phyloP scores from a whole-genome alignment of 2,329 filamentous ascomycete genomes.

The Cercospora sp. region DNA sequence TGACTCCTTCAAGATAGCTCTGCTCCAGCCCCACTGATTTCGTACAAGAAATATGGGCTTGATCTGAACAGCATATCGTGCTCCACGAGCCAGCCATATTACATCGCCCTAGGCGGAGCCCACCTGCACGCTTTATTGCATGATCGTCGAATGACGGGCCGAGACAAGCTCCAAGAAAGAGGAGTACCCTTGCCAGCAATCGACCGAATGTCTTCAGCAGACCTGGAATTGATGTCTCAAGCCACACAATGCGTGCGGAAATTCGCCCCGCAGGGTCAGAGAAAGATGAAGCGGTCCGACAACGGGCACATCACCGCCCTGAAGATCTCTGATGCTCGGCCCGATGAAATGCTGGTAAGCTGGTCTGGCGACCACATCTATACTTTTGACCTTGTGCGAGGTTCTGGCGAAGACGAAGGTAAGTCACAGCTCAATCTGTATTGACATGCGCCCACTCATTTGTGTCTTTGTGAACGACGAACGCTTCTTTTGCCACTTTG shows the following conservation, averaged over 20 bases:
- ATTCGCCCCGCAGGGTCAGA: slow-evolving; percentile 63
- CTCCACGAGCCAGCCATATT: slow-evolving; percentile 66
- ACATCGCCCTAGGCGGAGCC: slow-evolving; percentile 68
- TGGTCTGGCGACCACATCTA: slow-evolving; percentile 64
- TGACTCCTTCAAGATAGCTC: slow-evolving; percentile 49
- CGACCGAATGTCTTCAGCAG: slow-evolving; percentile 44
- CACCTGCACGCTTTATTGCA: slow-evolving; percentile 69
- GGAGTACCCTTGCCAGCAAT: slow-evolving; percentile 50
- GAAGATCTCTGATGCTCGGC: slow-evolving; percentile 68
- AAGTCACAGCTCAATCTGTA: slow-evolving; percentile 12
- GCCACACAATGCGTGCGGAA: slow-evolving; percentile 66
- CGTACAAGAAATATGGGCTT: slow-evolving; percentile 62
- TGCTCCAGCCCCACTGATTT: slow-evolving; percentile 64
- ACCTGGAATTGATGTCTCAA: slow-evolving; percentile 57
- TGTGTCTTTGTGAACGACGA: not conserved
- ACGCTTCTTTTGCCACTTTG: not conserved
- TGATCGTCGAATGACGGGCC: slow-evolving; percentile 66
- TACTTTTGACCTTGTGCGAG: slow-evolving; percentile 62
- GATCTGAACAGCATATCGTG: slow-evolving; percentile 70
- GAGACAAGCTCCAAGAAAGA: slow-evolving; percentile 56
- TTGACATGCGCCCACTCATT: not conserved
- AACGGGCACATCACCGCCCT: slow-evolving; percentile 68
- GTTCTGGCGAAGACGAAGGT: slow-evolving; percentile 48
- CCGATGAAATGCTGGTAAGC: slow-evolving; percentile 66
- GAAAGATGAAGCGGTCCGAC: slow-evolving; percentile 54